Percentiles rank a stretch among this genome's conserved stretches.
These are phyloP conservation scores for Meredithiella fracta DNA, from an alignment of 2,329 filamentous ascomycete genomes.

Conservation along the genomic window DNA sequence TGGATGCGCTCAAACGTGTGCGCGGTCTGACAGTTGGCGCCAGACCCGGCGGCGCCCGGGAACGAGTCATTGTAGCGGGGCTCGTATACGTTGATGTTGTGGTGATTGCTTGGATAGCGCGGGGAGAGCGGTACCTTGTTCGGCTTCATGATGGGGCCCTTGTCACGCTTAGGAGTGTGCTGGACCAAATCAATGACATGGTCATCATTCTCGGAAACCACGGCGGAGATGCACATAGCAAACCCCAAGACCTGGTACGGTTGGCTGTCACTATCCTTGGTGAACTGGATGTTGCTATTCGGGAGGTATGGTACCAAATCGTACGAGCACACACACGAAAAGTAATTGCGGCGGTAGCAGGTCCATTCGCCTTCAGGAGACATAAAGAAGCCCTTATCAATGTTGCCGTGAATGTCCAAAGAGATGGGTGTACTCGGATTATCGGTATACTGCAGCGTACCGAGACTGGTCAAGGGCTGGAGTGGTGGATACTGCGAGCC, in stretches of 20 bases:
- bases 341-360: slow-evolving; percentile 83
- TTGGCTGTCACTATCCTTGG: slow-evolving; percentile 32
- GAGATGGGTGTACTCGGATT: slow-evolving; percentile 35
- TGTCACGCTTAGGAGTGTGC: slow-evolving; percentile 82
- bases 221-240: slow-evolving; percentile 70
- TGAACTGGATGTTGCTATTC: slow-evolving; percentile 34
- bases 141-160: slow-evolving; percentile 63
- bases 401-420: slow-evolving; percentile 59
- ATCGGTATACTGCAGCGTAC: slow-evolving; percentile 46
- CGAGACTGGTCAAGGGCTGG: slow-evolving; percentile 32
- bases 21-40: slow-evolving; percentile 29
- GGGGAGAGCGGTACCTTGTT: slow-evolving; percentile 52
- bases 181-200: slow-evolving; percentile 75
- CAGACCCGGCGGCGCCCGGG: slow-evolving; percentile 18
- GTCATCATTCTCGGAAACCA: slow-evolving; percentile 57
- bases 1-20: slow-evolving; percentile 75
- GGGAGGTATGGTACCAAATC: slow-evolving; percentile 42
- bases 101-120: slow-evolving; percentile 39
- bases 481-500: slow-evolving; percentile 37
- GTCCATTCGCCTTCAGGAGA: slow-evolving; percentile 69
- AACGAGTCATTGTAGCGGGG: slow-evolving; percentile 16
- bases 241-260: slow-evolving; percentile 55
- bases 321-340: slow-evolving; percentile 69
- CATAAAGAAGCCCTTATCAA: slow-evolving; percentile 80
- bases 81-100: slow-evolving; percentile 29